Base-by-base conservation (phyloP, 805 yeast species). In the Wickerhamiella musiphila region DNA sequence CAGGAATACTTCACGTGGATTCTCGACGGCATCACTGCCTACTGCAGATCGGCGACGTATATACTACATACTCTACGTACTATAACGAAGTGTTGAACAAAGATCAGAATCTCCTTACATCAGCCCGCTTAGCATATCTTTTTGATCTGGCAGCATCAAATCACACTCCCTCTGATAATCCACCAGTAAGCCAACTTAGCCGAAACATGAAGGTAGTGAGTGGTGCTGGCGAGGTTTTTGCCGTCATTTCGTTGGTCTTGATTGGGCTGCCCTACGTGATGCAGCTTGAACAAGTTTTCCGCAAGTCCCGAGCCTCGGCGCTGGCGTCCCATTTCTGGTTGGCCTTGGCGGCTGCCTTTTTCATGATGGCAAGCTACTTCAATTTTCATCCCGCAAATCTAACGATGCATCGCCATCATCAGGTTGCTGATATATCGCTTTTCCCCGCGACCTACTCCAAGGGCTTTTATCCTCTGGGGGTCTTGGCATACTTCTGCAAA, bases 361-460 rank as follows among this genome's bases (percentile, higher is more conserved):
- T 27, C 16, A 13, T 26, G 4, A 18, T 27, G 5, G 24, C 17
- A 5, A 13, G 13, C 2, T 32, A 32, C 26, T 32, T 27, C 14
- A 15, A 23, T 15, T 14, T 10, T 22, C 35, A 32, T 19, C 31
- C 31, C 5, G 11, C 13, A 6, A 19, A 23, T 6, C 19, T 18
- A 10, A 31, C 26, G 19, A 8, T n/a, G 15, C 31, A 23, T 10
- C 30, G 22, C 18, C 17, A 32, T 7, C 35, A 32, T 18, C 26
- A 18, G 12, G 23, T 32, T 14, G 28, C 31, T 16, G 28, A 32
- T 24, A 22, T 32, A 17, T 23, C 28, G 11, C 23, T 27, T n/a
- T 20, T 27, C 20, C 31, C 35, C 4, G 15, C 6, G 3, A 22
- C 26, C 10, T 10, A 21, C 10, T 11, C 11, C 6, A 10, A 26